phyloP scores from a whole-genome alignment of 2,329 filamentous ascomycete genomes.

The Fusarium pseudoanthophilum region DNA sequence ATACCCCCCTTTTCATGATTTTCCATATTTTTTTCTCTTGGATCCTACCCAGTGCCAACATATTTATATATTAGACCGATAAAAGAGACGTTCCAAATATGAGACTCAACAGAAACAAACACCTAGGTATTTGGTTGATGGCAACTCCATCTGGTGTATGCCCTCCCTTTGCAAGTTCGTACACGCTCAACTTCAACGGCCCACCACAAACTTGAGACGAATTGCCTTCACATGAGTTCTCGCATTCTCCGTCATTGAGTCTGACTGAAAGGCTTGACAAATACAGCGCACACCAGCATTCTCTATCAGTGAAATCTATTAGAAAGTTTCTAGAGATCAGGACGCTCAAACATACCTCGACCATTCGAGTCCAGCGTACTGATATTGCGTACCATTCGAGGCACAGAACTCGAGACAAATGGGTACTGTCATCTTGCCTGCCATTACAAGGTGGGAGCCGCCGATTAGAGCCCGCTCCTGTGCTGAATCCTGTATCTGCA shows the following conservation, averaged over 20 bases:
- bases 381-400: slow-evolving; percentile 52
- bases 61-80: not conserved
- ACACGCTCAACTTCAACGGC: slow-evolving; percentile 59
- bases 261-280: slow-evolving; percentile 59
- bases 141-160: slow-evolving; percentile 7
- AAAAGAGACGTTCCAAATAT: slow-evolving; percentile 10
- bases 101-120: slow-evolving; percentile 2
- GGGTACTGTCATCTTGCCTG: slow-evolving; percentile 62
- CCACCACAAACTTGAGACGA: slow-evolving; percentile 65
- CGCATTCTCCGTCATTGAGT: slow-evolving; percentile 60
- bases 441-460: slow-evolving; percentile 53
- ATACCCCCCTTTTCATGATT: slow-evolving; percentile 13
- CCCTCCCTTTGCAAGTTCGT: slow-evolving; percentile 44
- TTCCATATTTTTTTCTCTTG: not conserved
- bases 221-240: slow-evolving; percentile 65
- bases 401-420: slow-evolving; percentile 63
- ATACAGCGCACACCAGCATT: slow-evolving; percentile 68
- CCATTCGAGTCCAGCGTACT: slow-evolving; percentile 67
- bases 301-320: slow-evolving; percentile 49
- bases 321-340: not conserved
- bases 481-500: slow-evolving; percentile 54
- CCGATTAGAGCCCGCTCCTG: slow-evolving; percentile 59
- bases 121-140: not conserved
- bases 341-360: slow-evolving; percentile 50
- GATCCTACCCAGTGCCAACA: not conserved